Base-by-base conservation (phyloP, 2,329 filamentous ascomycete species). In the Thielaviopsis ethacetica region DNA sequence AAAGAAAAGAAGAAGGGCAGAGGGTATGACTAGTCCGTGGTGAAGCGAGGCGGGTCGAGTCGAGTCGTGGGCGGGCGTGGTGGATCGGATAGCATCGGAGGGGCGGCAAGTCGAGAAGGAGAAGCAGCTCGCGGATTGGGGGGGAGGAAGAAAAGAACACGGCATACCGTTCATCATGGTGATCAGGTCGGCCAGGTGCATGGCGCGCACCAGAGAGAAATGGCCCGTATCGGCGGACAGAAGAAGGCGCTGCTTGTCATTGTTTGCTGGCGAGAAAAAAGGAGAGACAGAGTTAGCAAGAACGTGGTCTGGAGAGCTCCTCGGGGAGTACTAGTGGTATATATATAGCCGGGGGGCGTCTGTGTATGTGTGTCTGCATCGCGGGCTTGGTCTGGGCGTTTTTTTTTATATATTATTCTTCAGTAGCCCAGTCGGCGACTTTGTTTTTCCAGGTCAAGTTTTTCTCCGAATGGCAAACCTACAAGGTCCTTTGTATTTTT, bases 141-240 rank as follows among this genome's bases (percentile, higher is more conserved):
- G 34, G 55, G 49, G 56, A 50, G 52, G 62, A 26, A 44, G 24
- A 47, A 27, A 53, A 13, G 27, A 57, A 59, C 69, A 59, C 73
- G 17, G 38, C 38, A 44, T 44, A 84, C 88, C 80, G 70, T 94
- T 87, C 70, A 91, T 71, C 71, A 91, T 82, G 30, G 89, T 91
- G 72, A 95, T 88, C 66, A 90, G 76, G 72, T 95, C 82, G 63
- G 91, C 84, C 68, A 94, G 77, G 70, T 95, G 84, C 69, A 93
- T 79, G 59, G 82, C 82, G 61, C 77, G 76, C 53, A 85, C 73
- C 62, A 85, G 75, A 50, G 80, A 83, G 71, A 91, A 91, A 74
- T 91, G 87, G 47, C 85, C 84, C 7, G 79, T 79, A 63, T 88
- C 79, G 63, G 81, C 76, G 59, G 81, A 82, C 51, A 91, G 78